Percentiles rank a stretch among this genome's conserved stretches.
These are phyloP conservation scores for Pyrenophora graminea DNA, from an alignment of 2,329 filamentous ascomycete species.

Conservation along the genomic window DNA sequence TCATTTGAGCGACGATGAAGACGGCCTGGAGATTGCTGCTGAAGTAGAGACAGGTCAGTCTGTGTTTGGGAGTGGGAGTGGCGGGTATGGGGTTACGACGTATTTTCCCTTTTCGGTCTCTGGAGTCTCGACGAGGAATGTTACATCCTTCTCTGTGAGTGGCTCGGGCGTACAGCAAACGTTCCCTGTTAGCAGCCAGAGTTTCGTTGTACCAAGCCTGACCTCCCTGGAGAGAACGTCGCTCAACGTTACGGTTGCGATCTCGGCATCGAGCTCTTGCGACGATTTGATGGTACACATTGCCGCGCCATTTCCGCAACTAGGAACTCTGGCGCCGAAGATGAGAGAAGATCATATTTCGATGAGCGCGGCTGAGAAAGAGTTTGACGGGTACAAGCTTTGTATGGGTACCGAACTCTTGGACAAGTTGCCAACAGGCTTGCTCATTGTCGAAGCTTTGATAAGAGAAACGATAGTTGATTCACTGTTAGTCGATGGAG, in stretches of 20 bases:
- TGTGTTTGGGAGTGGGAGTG: background rate
- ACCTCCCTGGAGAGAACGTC: background rate
- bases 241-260: background rate
- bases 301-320: background rate
- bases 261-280: background rate
- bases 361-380: background rate
- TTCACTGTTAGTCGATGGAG: background rate
- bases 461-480: background rate
- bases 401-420: background rate
- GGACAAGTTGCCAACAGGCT: background rate
- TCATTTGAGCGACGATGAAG: background rate
- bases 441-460: background rate
- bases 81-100: background rate
- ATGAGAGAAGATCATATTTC: background rate
- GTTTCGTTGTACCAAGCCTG: background rate
- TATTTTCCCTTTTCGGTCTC: slow-evolving; percentile 4
- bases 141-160: background rate
- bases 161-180: background rate
- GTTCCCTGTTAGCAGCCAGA: background rate
- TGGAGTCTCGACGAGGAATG: background rate
- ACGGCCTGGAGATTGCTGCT: background rate
- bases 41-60: background rate
- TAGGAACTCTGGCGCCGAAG: slow-evolving; percentile 1
- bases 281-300: background rate
- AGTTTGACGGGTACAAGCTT: background rate